phyloP scores from a whole-genome alignment of 768 basidiomycete species.

The Boletus pseudopeckii region DNA sequence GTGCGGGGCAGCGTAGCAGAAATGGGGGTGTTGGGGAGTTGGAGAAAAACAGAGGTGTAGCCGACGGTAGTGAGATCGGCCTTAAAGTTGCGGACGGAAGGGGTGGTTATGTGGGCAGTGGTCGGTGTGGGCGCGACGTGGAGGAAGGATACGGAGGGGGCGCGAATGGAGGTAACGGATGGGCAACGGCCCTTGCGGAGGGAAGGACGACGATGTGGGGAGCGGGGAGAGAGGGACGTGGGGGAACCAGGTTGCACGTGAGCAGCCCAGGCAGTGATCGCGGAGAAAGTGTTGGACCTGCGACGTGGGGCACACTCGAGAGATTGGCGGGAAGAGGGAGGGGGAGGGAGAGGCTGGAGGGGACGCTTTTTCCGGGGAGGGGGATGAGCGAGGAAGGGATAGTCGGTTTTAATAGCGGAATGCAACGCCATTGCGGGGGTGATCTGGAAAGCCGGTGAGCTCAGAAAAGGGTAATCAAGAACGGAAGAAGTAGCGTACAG shows the following conservation, averaged over 20 bases:
- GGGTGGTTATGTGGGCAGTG: constrained; percentile 33
- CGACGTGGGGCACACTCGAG: constrained; percentile 11
- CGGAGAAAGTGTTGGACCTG: constrained; percentile 44
- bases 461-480: background rate
- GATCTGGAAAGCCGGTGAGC: constrained; percentile 6
- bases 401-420: constrained; percentile 22
- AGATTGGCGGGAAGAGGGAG: background rate
- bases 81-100: constrained; percentile 44
- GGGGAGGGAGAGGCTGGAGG: constrained; percentile 29
- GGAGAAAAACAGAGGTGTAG: constrained; percentile 65
- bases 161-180: constrained; percentile 38
- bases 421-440: constrained; percentile 11
- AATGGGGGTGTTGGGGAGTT: constrained; percentile 49
- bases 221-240: constrained; percentile 38
- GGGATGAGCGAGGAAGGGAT: constrained; percentile 45
- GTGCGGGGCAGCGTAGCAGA: constrained; percentile 18
- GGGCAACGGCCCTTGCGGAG: constrained; percentile 28
- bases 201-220: constrained; percentile 37
- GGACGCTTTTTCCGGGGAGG: constrained; percentile 37
- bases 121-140: constrained; percentile 42
- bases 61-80: constrained; percentile 58
- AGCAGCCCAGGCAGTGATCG: constrained; percentile 61
- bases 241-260: constrained; percentile 71
- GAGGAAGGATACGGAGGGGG: constrained; percentile 47
- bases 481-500: constrained; percentile 2